Evolutionary conservation across 257 asterid genomes (phyloP).

Genomic region (Ligustrum vulgare): DNA sequence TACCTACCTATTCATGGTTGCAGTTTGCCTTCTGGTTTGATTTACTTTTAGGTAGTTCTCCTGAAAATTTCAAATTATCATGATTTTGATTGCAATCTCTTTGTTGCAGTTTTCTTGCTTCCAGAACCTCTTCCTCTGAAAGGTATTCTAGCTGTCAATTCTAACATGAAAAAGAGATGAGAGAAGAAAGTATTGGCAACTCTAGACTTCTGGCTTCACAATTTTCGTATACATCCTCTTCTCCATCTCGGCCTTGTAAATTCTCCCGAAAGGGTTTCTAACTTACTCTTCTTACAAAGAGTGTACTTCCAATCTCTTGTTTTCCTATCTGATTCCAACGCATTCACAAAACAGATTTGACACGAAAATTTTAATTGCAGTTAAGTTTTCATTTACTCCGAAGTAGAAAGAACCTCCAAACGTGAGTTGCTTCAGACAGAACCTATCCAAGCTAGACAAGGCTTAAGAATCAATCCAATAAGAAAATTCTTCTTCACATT

Average conservation of each 20-base stretch:
- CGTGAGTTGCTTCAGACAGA: too few species aligned
- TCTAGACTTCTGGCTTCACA: background rate
- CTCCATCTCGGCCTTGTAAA: background rate
- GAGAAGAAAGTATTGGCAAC: background rate
- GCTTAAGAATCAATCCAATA: background rate
- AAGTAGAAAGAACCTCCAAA: background rate
- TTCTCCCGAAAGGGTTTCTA: background rate
- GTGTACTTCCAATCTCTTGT: background rate
- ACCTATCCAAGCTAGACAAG: background rate
- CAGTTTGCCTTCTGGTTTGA: background rate
- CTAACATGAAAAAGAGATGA: background rate
- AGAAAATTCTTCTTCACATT: background rate
- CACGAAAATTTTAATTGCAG: background rate
- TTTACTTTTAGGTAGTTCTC: background rate
- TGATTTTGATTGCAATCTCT: background rate
- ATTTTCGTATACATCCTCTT: background rate
- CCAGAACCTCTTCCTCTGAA: background rate
- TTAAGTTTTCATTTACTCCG: background rate
- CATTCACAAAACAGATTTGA: background rate
- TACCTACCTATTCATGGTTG: background rate
- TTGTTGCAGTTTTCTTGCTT: background rate
- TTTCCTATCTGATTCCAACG: background rate
- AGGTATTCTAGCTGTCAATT: background rate
- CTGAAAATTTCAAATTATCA: background rate
- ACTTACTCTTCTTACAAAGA: background rate